Percentiles rank a stretch among this genome's conserved stretches.
These are phyloP conservation scores for Prunus mongolica DNA, from an alignment of 306 rosid species.

Conservation along the genomic window DNA sequence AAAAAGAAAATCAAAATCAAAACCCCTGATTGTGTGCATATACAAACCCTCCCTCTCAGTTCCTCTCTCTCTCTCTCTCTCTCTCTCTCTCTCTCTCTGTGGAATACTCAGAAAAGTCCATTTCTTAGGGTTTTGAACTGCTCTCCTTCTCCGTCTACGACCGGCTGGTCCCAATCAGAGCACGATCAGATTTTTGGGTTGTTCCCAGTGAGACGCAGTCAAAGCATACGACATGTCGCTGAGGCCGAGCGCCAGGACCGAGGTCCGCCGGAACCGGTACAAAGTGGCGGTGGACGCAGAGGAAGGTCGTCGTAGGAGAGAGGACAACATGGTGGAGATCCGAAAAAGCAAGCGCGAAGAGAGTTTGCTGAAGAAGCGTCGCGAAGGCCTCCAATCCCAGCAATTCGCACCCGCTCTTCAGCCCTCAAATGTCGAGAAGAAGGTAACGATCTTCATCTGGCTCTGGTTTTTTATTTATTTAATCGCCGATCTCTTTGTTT, in stretches of 20 bases:
- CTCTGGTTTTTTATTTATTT: too few species aligned
- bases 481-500: not conserved
- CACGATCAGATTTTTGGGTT: not conserved
- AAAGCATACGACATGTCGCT: slow-evolving; percentile 59
- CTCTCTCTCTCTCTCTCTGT: slow-evolving; percentile 8
- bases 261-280: slow-evolving; percentile 92
- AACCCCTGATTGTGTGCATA: not conserved
- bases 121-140: slow-evolving; percentile 13
- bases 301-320: slow-evolving; percentile 87
- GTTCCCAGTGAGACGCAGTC: not conserved
- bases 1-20: not conserved
- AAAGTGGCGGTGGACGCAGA: slow-evolving; percentile 91
- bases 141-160: not conserved
- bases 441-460: slow-evolving; percentile 31
- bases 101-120: not conserved
- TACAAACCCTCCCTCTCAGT: not conserved
- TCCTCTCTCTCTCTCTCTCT: slow-evolving; percentile 15
- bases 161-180: not conserved
- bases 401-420: slow-evolving; percentile 51
- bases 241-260: slow-evolving; percentile 77
- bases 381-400: slow-evolving; percentile 78
- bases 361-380: slow-evolving; percentile 84
- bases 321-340: slow-evolving; percentile 94
- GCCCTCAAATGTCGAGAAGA: slow-evolving; percentile 59
- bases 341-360: slow-evolving; percentile 90